Evolutionary conservation across 2,329 filamentous ascomycete genomes (phyloP), one percentile per base, ranked within the genome.

Genomic region (Epicoccum sorghinum): DNA sequence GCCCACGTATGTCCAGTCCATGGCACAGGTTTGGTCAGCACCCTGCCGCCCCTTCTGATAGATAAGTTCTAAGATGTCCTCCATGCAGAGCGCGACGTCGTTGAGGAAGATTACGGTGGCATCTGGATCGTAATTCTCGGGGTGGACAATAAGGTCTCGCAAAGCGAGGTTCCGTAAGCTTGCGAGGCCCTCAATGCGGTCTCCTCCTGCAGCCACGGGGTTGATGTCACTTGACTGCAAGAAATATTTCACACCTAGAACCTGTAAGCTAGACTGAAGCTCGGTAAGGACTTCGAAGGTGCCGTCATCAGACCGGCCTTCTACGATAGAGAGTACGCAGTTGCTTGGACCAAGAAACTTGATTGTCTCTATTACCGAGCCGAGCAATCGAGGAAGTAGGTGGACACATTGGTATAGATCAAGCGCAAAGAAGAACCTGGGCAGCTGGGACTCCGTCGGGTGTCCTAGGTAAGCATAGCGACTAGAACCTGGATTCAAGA

Each of bases 101-200:
- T 90, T 88, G 82, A 96, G 91, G 75, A 98, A 93, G 60, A 90
- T 83, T 55, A 87, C 85, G 39, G 95, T 96, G 41, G 93, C 95
- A 79, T 98, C 93, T 41, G 92, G 91, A 77, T 96, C 96, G 82
- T 97, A 98, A 71, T 92, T 84, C 78, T 96, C 91, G 55, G 97
- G 89, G 32, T 65, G 22, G 2, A 53, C 54, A 29, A 77, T 47
- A 2, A 85, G 70, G 0, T 83, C 83, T 8, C 75, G 61, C 1
- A 86, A 67, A 0, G 82, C 83, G 5, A 82, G 59, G 52, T 85
- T 85, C 4, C 83, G 79, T 1, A 86, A 75, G 50, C 75, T 61
- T 12, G 82, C 80, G 12, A 86, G 78, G 30, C 67, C 73, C 4
- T 57, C 58, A 30, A 85, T 82, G 7, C 83, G 79, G 10, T 80